phyloP scores from a whole-genome alignment of 345 rosid genomes.

The Dipteronia sinensis region DNA sequence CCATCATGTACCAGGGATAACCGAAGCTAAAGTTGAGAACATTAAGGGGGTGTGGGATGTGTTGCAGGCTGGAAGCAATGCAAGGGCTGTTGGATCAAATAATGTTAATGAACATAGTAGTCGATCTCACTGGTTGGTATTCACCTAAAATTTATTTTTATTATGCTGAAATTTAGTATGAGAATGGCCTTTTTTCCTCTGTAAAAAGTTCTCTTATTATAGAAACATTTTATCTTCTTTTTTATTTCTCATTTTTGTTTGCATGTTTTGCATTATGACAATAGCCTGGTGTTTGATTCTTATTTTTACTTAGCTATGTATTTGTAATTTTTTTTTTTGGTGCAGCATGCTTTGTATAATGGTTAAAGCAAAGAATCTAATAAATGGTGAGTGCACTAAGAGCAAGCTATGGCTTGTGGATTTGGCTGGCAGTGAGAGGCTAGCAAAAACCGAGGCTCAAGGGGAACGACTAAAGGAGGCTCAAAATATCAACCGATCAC shows the following conservation, averaged over 20 bases:
- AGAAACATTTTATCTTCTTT: background rate
- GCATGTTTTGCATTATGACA: background rate
- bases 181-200: background rate
- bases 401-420: slow-evolving; percentile 56
- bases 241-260: background rate
- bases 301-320: background rate
- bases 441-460: slow-evolving; percentile 43
- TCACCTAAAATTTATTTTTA: background rate
- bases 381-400: slow-evolving; percentile 48
- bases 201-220: background rate
- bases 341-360: slow-evolving; percentile 48
- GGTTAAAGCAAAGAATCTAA: slow-evolving; percentile 51
- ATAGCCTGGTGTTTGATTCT: background rate
- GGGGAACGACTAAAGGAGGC: slow-evolving; percentile 55
- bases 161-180: slow-evolving; percentile 7
- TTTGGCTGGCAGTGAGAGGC: slow-evolving; percentile 57
- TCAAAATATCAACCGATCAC: slow-evolving; percentile 47
- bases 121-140: slow-evolving; percentile 49
- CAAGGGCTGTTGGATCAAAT: slow-evolving; percentile 58
- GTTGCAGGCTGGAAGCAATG: slow-evolving; percentile 47
- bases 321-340: background rate
- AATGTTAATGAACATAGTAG: slow-evolving; percentile 57
- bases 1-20: slow-evolving; percentile 48
- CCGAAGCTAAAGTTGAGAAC: slow-evolving; percentile 47
- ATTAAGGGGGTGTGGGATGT: slow-evolving; percentile 46